phyloP scores from a whole-genome alignment of 257 asterid genomes.

The Jacaranda copaia region DNA sequence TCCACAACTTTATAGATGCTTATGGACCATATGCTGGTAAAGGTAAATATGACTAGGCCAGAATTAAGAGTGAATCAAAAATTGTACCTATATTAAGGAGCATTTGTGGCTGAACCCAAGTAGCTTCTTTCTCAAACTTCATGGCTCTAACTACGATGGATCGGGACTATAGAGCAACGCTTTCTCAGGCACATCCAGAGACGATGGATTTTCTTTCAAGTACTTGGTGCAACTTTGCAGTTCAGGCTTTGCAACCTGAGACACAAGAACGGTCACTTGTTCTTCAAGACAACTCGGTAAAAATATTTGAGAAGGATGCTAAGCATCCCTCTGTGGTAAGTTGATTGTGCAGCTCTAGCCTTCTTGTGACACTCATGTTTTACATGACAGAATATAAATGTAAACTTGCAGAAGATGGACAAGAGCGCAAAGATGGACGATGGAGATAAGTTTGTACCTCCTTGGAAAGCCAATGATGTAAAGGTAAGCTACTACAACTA shows the following conservation, averaged over 20 bases:
- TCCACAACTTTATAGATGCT: conserved; percentile 58
- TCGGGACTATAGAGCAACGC: conserved; percentile 55
- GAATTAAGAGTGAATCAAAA: conserved; percentile 17
- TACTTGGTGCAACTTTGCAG: conserved; percentile 87
- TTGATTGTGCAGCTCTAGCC: neutral
- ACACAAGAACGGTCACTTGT: conserved; percentile 57
- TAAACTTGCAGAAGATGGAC: conserved; percentile 60
- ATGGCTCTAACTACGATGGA: conserved; percentile 59
- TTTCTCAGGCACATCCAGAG: conserved; percentile 94
- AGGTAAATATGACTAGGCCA: conserved; percentile 31
- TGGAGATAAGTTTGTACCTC: conserved; percentile 63
- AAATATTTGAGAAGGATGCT: conserved; percentile 43
- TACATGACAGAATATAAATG: conserved; percentile 10
- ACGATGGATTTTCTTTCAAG: conserved; percentile 88
- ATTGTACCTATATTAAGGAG: conserved; percentile 21
- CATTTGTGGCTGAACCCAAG: conserved; percentile 32
- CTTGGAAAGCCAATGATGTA: conserved; percentile 84
- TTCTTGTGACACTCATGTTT: neutral
- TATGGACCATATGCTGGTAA: conserved; percentile 55
- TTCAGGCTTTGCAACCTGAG: conserved; percentile 76
- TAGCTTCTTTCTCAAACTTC: conserved; percentile 29
- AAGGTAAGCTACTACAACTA: conserved; percentile 55
- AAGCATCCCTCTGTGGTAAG: conserved; percentile 63
- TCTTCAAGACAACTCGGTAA: conserved; percentile 55
- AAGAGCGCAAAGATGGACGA: conserved; percentile 59